A percentile compares a stretch with the other conserved stretches of the same genome.
These are phyloP conservation scores for Ogataea minuta DNA, from an alignment of 805 yeast genomes.

Conservation along the genomic window DNA sequence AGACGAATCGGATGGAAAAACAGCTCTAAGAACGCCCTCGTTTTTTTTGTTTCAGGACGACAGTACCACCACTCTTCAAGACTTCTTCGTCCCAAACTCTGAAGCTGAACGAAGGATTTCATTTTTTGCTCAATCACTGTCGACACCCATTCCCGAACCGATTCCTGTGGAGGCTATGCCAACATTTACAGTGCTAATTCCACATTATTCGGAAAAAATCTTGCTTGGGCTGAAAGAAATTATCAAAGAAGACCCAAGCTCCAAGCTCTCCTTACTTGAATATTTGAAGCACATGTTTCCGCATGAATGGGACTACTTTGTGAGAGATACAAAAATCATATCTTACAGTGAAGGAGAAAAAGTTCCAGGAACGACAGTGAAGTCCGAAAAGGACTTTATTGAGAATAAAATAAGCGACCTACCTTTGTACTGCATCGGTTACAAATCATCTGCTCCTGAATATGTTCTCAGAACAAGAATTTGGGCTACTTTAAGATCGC, in stretches of 20 bases:
- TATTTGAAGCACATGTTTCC: slow-evolving; percentile 72
- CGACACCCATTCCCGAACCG: slow-evolving; percentile 49
- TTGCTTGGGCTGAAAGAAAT: slow-evolving; percentile 44
- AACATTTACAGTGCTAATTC: slow-evolving; percentile 48
- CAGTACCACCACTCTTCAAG: slow-evolving; percentile 35
- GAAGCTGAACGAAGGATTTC: slow-evolving; percentile 54
- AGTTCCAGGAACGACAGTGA: slow-evolving; percentile 30
- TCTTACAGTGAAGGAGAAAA: slow-evolving; percentile 52
- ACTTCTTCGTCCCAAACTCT: slow-evolving; percentile 42
- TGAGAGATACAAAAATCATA: slow-evolving; percentile 66
- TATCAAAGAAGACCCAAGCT: slow-evolving; percentile 43
- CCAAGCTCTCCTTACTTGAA: slow-evolving; percentile 64
- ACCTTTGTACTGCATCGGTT: slow-evolving; percentile 72
- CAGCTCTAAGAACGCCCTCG: slow-evolving; percentile 39
- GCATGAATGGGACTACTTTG: slow-evolving; percentile 79
- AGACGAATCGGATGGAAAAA: slow-evolving; percentile 43
- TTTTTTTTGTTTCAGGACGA: slow-evolving; percentile 52
- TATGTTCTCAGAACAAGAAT: slow-evolving; percentile 69
- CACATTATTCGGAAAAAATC: slow-evolving; percentile 53
- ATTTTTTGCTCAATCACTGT: slow-evolving; percentile 52
- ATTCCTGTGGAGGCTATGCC: slow-evolving; percentile 48
- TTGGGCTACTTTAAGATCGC: slow-evolving; percentile 85
- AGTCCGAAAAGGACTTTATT: slow-evolving; percentile 36
- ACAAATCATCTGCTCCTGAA: slow-evolving; percentile 62
- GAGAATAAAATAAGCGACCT: slow-evolving; percentile 53